These are phyloP conservation scores for Anisodus acutangulus DNA, from an alignment of 257 asterid species.

Conservation along the genomic window DNA sequence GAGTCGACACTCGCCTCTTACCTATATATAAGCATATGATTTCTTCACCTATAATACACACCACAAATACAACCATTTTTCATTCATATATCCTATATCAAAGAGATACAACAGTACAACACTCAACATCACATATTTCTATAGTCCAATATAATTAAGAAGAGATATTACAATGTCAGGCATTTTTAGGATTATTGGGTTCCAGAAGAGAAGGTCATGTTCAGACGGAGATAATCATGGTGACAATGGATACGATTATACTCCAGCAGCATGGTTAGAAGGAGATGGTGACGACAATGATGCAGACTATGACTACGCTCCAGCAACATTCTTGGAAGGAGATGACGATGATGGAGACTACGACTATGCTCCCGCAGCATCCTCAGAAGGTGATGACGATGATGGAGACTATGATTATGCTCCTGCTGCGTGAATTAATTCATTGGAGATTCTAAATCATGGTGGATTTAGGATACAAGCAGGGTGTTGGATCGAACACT, in stretches of 20 bases:
- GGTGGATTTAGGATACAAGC: neutral
- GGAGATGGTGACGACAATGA: neutral
- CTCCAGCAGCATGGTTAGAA: neutral
- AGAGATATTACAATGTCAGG: neutral
- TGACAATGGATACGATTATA: neutral
- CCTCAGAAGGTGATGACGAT: neutral
- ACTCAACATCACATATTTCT: neutral
- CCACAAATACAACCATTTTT: too few species aligned
- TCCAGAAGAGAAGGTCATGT: neutral
- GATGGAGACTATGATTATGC: conserved; percentile 4
- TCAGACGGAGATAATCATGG: neutral
- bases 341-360: conserved; percentile 17
- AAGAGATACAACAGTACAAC: neutral
- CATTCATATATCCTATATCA: neutral
- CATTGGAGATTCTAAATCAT: neutral
- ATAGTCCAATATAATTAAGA: neutral
- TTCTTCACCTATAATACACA: neutral
- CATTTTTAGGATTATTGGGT: neutral
- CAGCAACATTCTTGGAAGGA: neutral
- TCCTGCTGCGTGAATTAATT: neutral
- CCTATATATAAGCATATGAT: neutral
- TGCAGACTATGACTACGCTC: neutral
- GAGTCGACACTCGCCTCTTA: neutral
- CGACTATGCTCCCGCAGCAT: conserved; percentile 3
- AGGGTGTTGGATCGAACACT: neutral